Percentiles rank a stretch among this genome's conserved stretches.
These are phyloP conservation scores for Puccinia hordei DNA, from an alignment of 1,284 basidiomycete genomes.

Conservation along the genomic window DNA sequence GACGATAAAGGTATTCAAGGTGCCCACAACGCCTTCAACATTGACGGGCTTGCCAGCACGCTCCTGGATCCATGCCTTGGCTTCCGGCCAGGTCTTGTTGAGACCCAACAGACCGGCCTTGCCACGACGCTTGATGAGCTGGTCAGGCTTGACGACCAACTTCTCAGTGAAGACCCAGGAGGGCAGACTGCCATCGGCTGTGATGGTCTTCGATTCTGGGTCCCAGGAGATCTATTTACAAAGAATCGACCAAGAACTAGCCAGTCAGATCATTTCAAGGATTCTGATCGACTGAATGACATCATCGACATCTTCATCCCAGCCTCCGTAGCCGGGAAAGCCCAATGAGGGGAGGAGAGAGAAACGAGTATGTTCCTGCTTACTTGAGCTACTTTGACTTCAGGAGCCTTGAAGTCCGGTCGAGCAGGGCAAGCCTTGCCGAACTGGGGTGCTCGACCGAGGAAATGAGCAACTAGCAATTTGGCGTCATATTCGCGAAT, in stretches of 20 bases:
- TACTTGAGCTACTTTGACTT: constrained; percentile 50
- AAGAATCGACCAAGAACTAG: neutral
- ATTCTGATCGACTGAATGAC: constrained; percentile 19
- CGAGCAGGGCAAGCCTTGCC: constrained; percentile 43
- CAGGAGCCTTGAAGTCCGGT: constrained; percentile 31
- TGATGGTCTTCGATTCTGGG: constrained; percentile 75
- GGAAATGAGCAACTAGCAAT: constrained; percentile 36
- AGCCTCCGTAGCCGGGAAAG: too few relatives aligned
- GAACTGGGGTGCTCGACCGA: constrained; percentile 47
- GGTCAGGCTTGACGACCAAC: constrained; percentile 67
- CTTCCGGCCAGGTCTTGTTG: constrained; percentile 84
- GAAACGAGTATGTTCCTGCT: constrained; percentile 5
- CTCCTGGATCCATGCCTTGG: constrained; percentile 74
- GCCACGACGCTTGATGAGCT: constrained; percentile 98
- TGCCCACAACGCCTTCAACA: constrained; percentile 91
- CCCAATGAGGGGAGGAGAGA: neutral
- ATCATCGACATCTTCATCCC: too few relatives aligned
- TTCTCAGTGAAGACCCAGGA: constrained; percentile 69
- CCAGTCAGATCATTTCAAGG: neutral
- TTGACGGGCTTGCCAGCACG: constrained; percentile 91
- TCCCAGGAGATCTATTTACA: constrained; percentile 72
- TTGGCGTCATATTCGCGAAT: constrained; percentile 49
- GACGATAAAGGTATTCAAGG: constrained; percentile 94
- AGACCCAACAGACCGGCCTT: constrained; percentile 93
- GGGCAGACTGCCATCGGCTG: constrained; percentile 73